phyloP scores from a whole-genome alignment of 148 eudicot species.

The Nepenthes mirabilis region DNA sequence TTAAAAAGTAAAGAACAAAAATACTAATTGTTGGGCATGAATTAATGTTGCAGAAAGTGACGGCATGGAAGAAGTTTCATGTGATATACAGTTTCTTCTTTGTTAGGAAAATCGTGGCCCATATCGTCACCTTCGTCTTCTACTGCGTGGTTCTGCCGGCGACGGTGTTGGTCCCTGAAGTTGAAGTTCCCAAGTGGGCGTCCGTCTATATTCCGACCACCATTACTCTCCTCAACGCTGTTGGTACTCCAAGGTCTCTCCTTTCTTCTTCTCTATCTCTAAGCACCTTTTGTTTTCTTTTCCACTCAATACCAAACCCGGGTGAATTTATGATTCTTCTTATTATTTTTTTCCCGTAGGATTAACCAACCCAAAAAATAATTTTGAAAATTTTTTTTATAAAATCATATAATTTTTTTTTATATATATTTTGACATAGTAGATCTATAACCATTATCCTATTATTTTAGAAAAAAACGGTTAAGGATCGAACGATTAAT shows the following conservation, averaged over 20 bases:
- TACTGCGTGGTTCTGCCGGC: conserved; percentile 69
- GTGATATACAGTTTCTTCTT: conserved; percentile 88
- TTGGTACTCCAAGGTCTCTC: conserved; percentile 66
- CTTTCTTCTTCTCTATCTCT: neutral
- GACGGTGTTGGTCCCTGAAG: conserved; percentile 65
- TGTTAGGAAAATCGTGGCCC: conserved; percentile 71
- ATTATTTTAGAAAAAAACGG: too few relatives aligned
- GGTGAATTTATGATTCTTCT: too few relatives aligned
- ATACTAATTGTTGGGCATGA: neutral
- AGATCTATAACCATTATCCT: too few relatives aligned
- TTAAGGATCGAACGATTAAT: too few relatives aligned
- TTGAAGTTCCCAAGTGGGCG: conserved; percentile 70
- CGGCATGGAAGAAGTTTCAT: conserved; percentile 61
- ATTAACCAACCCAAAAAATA: too few relatives aligned
- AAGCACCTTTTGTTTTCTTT: too few relatives aligned
- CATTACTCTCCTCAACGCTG: conserved; percentile 64
- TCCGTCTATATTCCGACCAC: conserved; percentile 56
- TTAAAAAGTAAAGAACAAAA: too few relatives aligned
- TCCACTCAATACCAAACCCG: too few relatives aligned
- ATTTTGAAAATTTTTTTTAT: too few relatives aligned
- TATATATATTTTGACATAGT: too few relatives aligned
- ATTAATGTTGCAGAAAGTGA: conserved; percentile 48
- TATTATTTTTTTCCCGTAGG: too few relatives aligned
- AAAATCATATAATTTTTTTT: too few relatives aligned
- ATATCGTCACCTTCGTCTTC: conserved; percentile 60